Conservation (phyloP, 441 rosid species). For the Erodium moschatum region DNA sequence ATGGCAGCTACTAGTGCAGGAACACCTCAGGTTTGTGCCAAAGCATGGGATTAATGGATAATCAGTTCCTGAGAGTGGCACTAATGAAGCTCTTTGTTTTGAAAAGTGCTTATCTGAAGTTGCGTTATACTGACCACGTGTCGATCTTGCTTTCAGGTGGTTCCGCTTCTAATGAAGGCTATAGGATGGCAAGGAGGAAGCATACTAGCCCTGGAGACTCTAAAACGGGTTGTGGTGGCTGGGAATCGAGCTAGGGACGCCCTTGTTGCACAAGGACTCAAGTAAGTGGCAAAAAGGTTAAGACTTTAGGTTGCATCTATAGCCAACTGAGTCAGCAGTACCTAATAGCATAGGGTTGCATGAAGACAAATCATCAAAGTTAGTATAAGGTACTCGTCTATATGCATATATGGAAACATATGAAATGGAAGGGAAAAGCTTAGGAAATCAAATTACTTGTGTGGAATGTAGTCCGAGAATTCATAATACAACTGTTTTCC, state of each 20-base stretch:
- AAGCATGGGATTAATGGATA: background rate
- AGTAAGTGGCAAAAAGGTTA: constrained; percentile 39
- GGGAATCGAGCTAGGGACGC: constrained; percentile 99
- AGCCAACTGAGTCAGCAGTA: background rate
- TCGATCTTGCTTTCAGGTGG: constrained; percentile 51
- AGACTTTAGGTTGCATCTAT: too few species aligned
- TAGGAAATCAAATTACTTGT: background rate
- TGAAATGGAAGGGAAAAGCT: background rate
- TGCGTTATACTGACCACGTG: background rate
- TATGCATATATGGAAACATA: background rate
- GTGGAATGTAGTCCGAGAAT: background rate
- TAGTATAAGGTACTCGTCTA: too few species aligned
- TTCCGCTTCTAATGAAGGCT: constrained; percentile 98
- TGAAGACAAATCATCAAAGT: background rate
- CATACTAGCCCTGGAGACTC: constrained; percentile 94
- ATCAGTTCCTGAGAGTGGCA: background rate
- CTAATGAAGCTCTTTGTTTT: too few species aligned
- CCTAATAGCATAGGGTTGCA: background rate
- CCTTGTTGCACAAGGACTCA: constrained; percentile 95
- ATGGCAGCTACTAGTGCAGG: constrained; percentile 99
- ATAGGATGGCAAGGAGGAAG: constrained; percentile 99
- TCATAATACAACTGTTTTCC: background rate
- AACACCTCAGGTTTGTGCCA: constrained; percentile 63
- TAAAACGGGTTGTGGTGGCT: constrained; percentile 96
- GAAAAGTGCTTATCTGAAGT: too few species aligned